Conservation (phyloP, 1,139 yeast species). For the Suhomyces bolitotheri region DNA sequence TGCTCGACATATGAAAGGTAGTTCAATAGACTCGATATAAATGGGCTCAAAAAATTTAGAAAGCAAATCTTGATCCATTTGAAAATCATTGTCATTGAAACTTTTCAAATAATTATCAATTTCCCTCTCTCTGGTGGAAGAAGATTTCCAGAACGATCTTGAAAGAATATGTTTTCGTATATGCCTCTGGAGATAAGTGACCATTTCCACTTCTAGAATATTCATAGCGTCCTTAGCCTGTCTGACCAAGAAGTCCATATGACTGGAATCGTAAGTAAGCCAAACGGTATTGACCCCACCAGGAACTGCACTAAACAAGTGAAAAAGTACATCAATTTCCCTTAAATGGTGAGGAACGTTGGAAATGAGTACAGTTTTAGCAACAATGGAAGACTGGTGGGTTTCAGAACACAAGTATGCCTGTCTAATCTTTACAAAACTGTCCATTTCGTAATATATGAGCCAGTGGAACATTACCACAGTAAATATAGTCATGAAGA, state of each 20-base stretch:
- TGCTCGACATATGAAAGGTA: constrained; percentile 31
- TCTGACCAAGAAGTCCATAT: constrained; percentile 30
- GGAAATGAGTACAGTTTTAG: constrained; percentile 47
- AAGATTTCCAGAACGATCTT: neutral
- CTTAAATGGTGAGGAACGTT: constrained; percentile 46
- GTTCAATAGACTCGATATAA: constrained; percentile 17
- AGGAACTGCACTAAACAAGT: constrained; percentile 37
- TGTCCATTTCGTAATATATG: constrained; percentile 50
- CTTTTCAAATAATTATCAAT: constrained; percentile 6
- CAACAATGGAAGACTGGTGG: constrained; percentile 27
- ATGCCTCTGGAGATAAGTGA: constrained; percentile 19
- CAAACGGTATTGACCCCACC: constrained; percentile 52
- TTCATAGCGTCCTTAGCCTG: constrained; percentile 35
- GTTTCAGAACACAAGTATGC: constrained; percentile 30
- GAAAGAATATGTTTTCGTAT: constrained; percentile 8
- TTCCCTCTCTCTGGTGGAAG: constrained; percentile 6
- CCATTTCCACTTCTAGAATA: constrained; percentile 40
- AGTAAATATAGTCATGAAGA: constrained; percentile 51
- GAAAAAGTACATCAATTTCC: constrained; percentile 24
- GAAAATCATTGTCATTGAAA: neutral
- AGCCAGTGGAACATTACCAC: constrained; percentile 55
- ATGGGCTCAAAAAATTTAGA: constrained; percentile 40
- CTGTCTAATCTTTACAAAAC: constrained; percentile 48
- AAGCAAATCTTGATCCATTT: constrained; percentile 5
- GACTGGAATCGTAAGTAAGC: constrained; percentile 49